phyloP scores from a whole-genome alignment of 805 yeast species.

The Pichia pseudocactophila region DNA sequence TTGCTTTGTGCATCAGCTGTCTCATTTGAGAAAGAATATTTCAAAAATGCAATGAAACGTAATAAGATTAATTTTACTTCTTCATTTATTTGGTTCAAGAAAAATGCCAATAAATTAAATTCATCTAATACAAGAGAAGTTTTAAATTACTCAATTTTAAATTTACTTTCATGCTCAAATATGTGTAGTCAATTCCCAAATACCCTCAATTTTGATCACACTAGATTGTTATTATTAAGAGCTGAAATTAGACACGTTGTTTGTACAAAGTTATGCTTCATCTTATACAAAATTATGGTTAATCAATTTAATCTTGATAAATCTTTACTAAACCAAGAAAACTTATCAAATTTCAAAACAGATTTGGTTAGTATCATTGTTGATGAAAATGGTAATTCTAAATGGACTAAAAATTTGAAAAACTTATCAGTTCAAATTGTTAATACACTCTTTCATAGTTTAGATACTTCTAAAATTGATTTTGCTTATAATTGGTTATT shows the following conservation, averaged over 20 bases:
- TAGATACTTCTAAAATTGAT: constrained; percentile 37
- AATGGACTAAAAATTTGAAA: constrained; percentile 81
- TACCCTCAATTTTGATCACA: constrained; percentile 75
- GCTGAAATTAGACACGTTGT: constrained; percentile 83
- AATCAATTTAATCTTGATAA: constrained; percentile 26
- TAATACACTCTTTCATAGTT: constrained; percentile 25
- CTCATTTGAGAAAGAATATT: constrained; percentile 82
- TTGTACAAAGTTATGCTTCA: constrained; percentile 65
- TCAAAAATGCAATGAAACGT: constrained; percentile 41
- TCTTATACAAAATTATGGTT: constrained; percentile 63
- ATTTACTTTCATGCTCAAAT: constrained; percentile 65
- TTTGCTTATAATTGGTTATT: constrained; percentile 73
- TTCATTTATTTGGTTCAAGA: constrained; percentile 59
- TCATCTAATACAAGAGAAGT: constrained; percentile 23
- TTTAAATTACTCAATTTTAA: constrained; percentile 46
- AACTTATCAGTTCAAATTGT: constrained; percentile 62
- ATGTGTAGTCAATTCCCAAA: constrained; percentile 80
- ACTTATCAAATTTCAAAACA: constrained; percentile 44
- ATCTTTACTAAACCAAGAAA: constrained; percentile 26
- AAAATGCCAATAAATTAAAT: constrained; percentile 20
- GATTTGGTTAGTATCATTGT: constrained; percentile 73
- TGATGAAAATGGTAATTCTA: constrained; percentile 78
- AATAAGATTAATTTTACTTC: constrained; percentile 52
- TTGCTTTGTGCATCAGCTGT: constrained; percentile 78
- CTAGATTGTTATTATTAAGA: constrained; percentile 64